Evolutionary conservation across 2,329 filamentous ascomycete genomes (phyloP), one percentile per base, ranked within the genome.

Genomic region (Allantophomopsis lycopodina): DNA sequence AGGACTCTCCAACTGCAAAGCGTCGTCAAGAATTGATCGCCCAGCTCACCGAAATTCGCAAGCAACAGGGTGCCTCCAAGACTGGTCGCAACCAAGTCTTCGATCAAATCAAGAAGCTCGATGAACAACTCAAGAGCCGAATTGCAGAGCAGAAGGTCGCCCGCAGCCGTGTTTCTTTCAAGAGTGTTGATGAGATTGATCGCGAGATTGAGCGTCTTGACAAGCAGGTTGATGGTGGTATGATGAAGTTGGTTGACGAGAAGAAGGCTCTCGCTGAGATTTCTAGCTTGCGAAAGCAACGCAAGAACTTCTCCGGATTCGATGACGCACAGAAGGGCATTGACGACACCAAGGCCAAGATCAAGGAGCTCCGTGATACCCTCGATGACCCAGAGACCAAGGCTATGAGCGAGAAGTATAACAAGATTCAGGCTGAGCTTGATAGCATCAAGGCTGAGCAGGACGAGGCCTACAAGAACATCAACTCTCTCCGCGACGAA

Each of bases 191-290:
- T 42, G 91, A 96, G 46, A 67, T 98, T 48, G 86, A 96, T 60
- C 70, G 71, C 46, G 77, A 91, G 62, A 91, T 96, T 52, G 72
- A 75, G 44, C 69, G 70, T 39, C 76, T 95, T 40, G 84, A 94
- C 49, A 80, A 80, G 62, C 75, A 89, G 59, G 87, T 96, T 51
- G 84, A 94, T 60, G 74, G 78, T 30, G 89, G 89, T 48, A 82
- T 74, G 59, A 88, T 98, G 82, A 94, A 88, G 66, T 69, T 98
- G 38, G 91, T 96, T 10, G 91, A 98, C 53, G 91, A 96, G 75
- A 93, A 86, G 71, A 96, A 95, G 73, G 79, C 85, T 7, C 71
- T 96, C 15, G 66, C 73, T 38, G 86, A 95, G 53, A 80, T 94
- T 52, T 83, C 82, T 37, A 80, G 66, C 58, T 67, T 96, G 49